Base-by-base conservation (phyloP, 2,329 filamentous ascomycete species). In the Boeremia exigua region DNA sequence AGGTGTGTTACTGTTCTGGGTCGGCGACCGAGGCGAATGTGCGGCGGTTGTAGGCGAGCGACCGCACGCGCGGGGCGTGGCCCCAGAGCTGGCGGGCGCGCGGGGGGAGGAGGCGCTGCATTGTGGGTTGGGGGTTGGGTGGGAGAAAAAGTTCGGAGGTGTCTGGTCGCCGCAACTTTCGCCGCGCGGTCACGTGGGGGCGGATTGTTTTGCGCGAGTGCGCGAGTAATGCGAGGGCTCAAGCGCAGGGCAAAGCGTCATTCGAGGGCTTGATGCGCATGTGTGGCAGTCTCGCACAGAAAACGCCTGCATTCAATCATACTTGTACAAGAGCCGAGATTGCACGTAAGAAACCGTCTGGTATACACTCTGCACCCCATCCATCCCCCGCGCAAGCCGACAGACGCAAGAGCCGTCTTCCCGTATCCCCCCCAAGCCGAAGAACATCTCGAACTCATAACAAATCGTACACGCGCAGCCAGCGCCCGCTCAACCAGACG, bases 1-100 rank as follows among this genome's bases (percentile, higher is more conserved):
- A 28, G 14, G 34, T 7, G 36, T 37, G 28, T 23, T 59, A 59
- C 74, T 68, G 68, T 52, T 69, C 60, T 14, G 72, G 59, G 64
- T 75, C 73, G 51, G 77, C 71, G 57, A 81, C 74, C 27, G 79
- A 81, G 60, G 80, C 80, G 60, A 82, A 78, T 7, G 70, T 65
- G 33, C 79, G 72, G 42, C 68, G 67, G 19, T 67, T 52, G 28
- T 70, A 70, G 54, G 66, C 60, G 71, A 74, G 38, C 14, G 77
- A 78, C 68, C 79, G 73, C 29, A 80, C 76, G 48, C 79, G 78
- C 40, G 79, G 78, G 56, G 78, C 77, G 70, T 81, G 78, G 57
- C 77, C 77, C 79, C 79, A 81, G 69, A 80, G 78, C 72, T 75
- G 69, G 29, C 68, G 72, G 49, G 71, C 70, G 62, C 69, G 66